Evolutionary conservation across 2,329 filamentous ascomycete genomes (phyloP).

Genomic region (Epicoccum nigrum): DNA sequence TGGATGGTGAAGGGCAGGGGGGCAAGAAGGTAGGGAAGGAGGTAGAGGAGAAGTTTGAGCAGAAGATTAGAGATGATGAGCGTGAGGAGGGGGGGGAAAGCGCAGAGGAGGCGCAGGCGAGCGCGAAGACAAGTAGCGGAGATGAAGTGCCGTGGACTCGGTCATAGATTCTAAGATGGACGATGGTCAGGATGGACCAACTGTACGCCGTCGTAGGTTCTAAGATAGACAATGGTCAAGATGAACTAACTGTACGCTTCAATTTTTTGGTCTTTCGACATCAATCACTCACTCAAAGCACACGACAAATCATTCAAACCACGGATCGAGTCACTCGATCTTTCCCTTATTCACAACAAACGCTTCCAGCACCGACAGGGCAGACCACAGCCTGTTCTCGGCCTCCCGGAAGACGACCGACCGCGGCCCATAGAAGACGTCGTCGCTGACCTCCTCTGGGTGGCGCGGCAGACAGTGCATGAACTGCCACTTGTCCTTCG

Average conservation of each 20-base stretch:
- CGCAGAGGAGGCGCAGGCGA: not conserved
- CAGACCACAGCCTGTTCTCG: conserved; percentile 92
- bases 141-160: conserved; percentile 5
- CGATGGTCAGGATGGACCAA: too few species aligned
- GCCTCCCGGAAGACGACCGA: conserved; percentile 93
- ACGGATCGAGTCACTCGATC: conserved; percentile 57
- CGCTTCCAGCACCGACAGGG: conserved; percentile 79
- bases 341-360: conserved; percentile 96
- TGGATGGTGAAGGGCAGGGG: conserved; percentile 51
- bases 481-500: conserved; percentile 91
- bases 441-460: conserved; percentile 88
- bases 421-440: conserved; percentile 86
- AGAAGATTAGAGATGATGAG: not conserved
- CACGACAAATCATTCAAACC: conserved; percentile 24
- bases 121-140: conserved; percentile 1
- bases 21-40: not conserved
- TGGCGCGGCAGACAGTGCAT: conserved; percentile 98
- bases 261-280: too few species aligned
- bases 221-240: too few species aligned
- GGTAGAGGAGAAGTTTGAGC: not conserved
- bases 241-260: too few species aligned
- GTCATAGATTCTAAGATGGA: not conserved
- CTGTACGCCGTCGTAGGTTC: too few species aligned
- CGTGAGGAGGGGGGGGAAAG: not conserved
- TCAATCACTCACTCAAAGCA: too few species aligned